Evolutionary conservation across 1,284 basidiomycete species (phyloP), one percentile per base, ranked within the genome.

Genomic region (Ceratobasidium sp.): DNA sequence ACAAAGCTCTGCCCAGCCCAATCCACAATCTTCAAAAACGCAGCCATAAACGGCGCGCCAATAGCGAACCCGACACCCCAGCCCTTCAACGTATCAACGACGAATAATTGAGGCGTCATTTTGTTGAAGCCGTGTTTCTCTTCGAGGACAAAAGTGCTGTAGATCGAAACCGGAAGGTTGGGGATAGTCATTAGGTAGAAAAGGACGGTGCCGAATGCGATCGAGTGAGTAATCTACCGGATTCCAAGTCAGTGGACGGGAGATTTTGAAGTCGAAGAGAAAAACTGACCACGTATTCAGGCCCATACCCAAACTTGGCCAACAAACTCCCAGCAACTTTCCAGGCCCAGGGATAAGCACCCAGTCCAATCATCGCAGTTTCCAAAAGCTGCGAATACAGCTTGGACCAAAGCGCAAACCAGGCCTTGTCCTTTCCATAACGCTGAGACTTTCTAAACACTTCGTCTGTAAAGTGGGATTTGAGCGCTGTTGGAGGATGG

Each of bases 121-220:
- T 98, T 98, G 84, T 98, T 98, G 83, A 98, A 98, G 0, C 95
- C 95, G 75, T 98, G 93, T 73, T 88, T 89, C 77, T 97, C 90
- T 78, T 99, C 97, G 49, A 99, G 82, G 11, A 95, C 90, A 77
- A 99, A 99, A 1, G 93, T 95, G 72, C 87, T 85, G 80, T 97
- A 98, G 41, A 89, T 82, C 33, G 84, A 85, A 56, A 93, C 80
- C 6, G 94, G 93, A 9, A 93, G 79, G 1, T 84, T 81, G 0
- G 93, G 87, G 29, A 90, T 78, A 0, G 85, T 82, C 0, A 90
- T 89, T 11, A 89, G 73, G 67, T 90, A 76, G 71, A 87, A 87
- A 39, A 95, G 78, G 29, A 89, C 74, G 52, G 84, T 85, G 9
- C 87, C 83, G 78, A 95, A 98, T 11, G 85, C 82, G 71, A 96